These are phyloP conservation scores for Termitomyces sp. DNA, from an alignment of 1,284 basidiomycete genomes.

Conservation along the genomic window DNA sequence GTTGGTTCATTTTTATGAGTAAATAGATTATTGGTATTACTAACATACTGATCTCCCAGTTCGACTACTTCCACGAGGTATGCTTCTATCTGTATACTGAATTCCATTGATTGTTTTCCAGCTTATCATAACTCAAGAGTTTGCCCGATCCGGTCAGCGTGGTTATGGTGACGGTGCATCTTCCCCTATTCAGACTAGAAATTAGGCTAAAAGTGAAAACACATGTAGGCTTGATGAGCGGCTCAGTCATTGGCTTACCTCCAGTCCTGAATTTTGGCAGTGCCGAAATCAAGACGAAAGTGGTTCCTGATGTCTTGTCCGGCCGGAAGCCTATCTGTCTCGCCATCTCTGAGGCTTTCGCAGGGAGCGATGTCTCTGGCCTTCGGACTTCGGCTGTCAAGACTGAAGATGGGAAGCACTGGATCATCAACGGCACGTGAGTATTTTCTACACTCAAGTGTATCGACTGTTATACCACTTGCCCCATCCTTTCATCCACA, in stretches of 20 bases:
- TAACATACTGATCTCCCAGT: conserved; percentile 25
- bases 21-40: neutral
- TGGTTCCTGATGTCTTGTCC: conserved; percentile 80
- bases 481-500: neutral
- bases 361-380: conserved; percentile 89
- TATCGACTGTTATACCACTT: neutral
- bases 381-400: conserved; percentile 81
- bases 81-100: conserved; percentile 25
- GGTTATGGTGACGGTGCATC: conserved; percentile 62
- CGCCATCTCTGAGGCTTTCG: conserved; percentile 87
- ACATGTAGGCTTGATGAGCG: conserved; percentile 53
- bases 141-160: conserved; percentile 68
- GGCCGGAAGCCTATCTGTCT: conserved; percentile 83
- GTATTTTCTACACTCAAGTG: conserved; percentile 3
- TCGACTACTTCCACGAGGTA: conserved; percentile 72
- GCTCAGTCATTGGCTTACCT: conserved; percentile 79
- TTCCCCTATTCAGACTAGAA: neutral
- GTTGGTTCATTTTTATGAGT: conserved; percentile 12
- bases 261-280: conserved; percentile 85
- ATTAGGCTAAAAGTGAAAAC: neutral
- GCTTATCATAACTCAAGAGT: conserved; percentile 83
- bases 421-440: conserved; percentile 80
- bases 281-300: conserved; percentile 70
- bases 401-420: conserved; percentile 80
- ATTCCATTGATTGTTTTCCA: conserved; percentile 21